phyloP scores from a whole-genome alignment of 441 rosid species.

The Euphorbia corollata region DNA sequence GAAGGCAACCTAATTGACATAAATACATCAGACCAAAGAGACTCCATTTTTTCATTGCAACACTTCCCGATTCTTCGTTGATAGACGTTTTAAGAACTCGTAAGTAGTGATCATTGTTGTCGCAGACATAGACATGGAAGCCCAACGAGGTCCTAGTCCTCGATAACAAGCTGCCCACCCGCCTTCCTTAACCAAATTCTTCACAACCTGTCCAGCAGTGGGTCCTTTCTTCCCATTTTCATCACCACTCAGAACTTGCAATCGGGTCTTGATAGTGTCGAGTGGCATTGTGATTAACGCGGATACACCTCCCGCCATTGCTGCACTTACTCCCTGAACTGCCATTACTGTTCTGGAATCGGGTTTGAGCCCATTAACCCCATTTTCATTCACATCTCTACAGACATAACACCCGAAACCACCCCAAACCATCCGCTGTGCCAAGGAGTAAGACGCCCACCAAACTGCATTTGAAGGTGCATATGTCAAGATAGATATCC shows the following conservation, averaged over 20 bases:
- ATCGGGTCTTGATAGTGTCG: conserved; percentile 78
- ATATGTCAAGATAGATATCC: conserved; percentile 73
- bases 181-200: conserved; percentile 71
- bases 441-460: conserved; percentile 79
- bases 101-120: conserved; percentile 92
- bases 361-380: conserved; percentile 29
- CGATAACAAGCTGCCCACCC: conserved; percentile 81
- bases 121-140: conserved; percentile 89
- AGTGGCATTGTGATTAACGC: conserved; percentile 82
- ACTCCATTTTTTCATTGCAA: conserved; percentile 20
- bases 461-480: conserved; percentile 83
- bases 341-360: conserved; percentile 59
- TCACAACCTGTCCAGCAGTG: conserved; percentile 54
- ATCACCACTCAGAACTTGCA: conserved; percentile 66
- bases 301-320: conserved; percentile 73
- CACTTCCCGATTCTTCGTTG: conserved; percentile 55
- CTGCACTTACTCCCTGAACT: conserved; percentile 79
- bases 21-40: not conserved
- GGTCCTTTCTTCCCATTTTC: conserved; percentile 62
- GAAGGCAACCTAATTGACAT: not conserved
- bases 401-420: conserved; percentile 34
- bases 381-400: conserved; percentile 15
- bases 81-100: conserved; percentile 80
- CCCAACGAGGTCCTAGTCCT: conserved; percentile 85
- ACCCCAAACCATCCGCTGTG: conserved; percentile 55